Evolutionary conservation across 2,329 filamentous ascomycete species (phyloP).

Genomic region (Emergomyces orientalis): DNA sequence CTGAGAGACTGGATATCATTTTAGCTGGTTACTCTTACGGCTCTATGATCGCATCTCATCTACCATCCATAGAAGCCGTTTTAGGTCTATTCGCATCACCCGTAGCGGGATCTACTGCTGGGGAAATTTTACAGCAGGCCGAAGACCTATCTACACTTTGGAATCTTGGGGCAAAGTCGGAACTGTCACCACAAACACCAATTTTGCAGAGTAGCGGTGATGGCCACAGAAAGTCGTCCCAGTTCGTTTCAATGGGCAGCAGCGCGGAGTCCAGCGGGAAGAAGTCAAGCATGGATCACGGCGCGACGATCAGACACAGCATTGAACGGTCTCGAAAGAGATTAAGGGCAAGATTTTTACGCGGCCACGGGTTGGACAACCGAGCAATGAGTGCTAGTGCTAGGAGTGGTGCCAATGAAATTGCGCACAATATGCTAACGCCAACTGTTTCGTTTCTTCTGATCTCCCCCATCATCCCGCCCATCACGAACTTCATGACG

Average conservation of each 20-base stretch:
- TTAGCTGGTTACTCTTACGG: slow-evolving; percentile 87
- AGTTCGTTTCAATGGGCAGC: background rate
- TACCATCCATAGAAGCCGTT: slow-evolving; percentile 53
- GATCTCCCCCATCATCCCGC: slow-evolving; percentile 53
- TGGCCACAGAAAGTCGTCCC: background rate
- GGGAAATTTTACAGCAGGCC: slow-evolving; percentile 63
- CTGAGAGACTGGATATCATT: slow-evolving; percentile 37
- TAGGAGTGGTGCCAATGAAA: slow-evolving; percentile 6
- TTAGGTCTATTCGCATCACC: slow-evolving; percentile 50
- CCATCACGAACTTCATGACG: slow-evolving; percentile 53
- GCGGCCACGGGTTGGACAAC: slow-evolving; percentile 4
- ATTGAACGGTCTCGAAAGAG: slow-evolving; percentile 31
- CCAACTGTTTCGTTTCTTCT: slow-evolving; percentile 44
- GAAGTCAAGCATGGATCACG: slow-evolving; percentile 1
- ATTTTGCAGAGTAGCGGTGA: slow-evolving; percentile 16
- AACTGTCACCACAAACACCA: slow-evolving; percentile 19
- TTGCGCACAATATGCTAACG: slow-evolving; percentile 14
- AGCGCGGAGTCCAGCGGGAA: background rate
- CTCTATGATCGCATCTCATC: slow-evolving; percentile 64
- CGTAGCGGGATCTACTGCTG: slow-evolving; percentile 47
- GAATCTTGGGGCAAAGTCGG: slow-evolving; percentile 38
- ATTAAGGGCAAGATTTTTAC: slow-evolving; percentile 13
- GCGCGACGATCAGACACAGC: slow-evolving; percentile 30
- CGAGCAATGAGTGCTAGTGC: background rate
- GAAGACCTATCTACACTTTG: slow-evolving; percentile 57